Base-by-base conservation (phyloP, 768 basidiomycete species). In the Terana coerulea region DNA sequence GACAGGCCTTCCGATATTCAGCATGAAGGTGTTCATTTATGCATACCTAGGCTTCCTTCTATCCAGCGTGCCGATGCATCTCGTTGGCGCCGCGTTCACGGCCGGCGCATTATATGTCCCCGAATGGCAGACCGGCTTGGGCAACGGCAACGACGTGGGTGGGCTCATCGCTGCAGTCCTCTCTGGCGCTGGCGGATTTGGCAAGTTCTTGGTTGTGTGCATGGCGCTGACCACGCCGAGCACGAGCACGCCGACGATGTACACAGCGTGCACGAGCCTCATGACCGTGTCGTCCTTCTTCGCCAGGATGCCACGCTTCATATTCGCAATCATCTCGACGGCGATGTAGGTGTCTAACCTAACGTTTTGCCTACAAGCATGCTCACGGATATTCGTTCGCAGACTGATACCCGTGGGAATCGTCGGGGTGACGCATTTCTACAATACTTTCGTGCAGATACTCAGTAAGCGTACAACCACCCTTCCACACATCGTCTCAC, bases 231-330 rank as follows among this genome's bases (percentile, higher is more conserved):
- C 72, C 42, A 72, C 80, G 29, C 75, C 77, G 10, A 77, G 75
- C 54, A 80, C 79, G 53, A 74, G 75, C 43, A 78, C 78, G 7
- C 81, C 80, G 1, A 77, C 77, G 31, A 79, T 83, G 70, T 84
- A 84, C 59, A 75, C 76, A 15, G 77, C 72, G 55, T 72, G 74
- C 45, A 75, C 74, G 30, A 75, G 73, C 45, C 63, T 75, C 56
- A 73, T 75, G 74, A 64, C 73, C 7, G 49, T 73, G 7, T 61
- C 68, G 11, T 60, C 54, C 19, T 58, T 64, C 50, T 67, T 72
- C 37, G 52, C 64, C 41, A 52, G 61, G 22, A 59, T 77, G 19
- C 76, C 77, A 17, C 71, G 77, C 12, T 77, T 72, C 67, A 59
- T 78, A 15, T 70, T 77, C 52, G 70, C 75, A 17, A 47, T 77